Conservation (phyloP, 1,139 yeast species). For the Meyerozyma guilliermondii region DNA sequence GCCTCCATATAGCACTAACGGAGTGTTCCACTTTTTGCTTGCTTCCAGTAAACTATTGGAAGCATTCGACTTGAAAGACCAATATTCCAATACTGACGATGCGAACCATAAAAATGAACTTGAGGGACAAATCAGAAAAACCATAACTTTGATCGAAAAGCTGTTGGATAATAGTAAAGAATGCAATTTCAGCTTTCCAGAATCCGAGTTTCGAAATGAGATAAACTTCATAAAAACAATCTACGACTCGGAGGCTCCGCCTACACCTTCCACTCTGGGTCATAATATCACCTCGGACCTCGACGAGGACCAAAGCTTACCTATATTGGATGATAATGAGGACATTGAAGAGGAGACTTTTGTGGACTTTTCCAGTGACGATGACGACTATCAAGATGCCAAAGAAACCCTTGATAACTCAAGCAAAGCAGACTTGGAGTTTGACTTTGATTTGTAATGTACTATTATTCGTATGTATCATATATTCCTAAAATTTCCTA, state of each 20-base stretch:
- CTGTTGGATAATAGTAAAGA: background rate
- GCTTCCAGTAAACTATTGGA: constrained; percentile 24
- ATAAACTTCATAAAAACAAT: background rate
- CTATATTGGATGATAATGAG: constrained; percentile 2
- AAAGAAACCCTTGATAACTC: background rate
- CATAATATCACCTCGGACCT: background rate
- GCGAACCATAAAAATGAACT: constrained; percentile 2
- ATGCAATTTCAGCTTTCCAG: background rate
- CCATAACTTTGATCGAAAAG: background rate
- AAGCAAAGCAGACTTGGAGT: constrained; percentile 21
- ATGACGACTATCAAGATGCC: background rate
- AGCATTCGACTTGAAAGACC: constrained; percentile 1
- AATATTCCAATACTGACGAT: constrained; percentile 1
- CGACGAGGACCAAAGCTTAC: background rate
- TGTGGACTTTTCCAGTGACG: background rate
- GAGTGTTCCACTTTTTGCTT: constrained; percentile 31
- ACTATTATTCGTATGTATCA: background rate
- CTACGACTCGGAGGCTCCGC: background rate
- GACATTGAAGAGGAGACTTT: constrained; percentile 7
- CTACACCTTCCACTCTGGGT: background rate
- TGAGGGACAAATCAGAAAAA: background rate
- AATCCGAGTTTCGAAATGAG: background rate
- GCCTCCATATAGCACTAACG: constrained; percentile 44
- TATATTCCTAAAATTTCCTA: background rate
- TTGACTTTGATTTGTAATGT: constrained; percentile 20